These are phyloP conservation scores for Colletotrichum shisoi DNA, from an alignment of 2,329 filamentous ascomycete genomes.

Conservation along the genomic window DNA sequence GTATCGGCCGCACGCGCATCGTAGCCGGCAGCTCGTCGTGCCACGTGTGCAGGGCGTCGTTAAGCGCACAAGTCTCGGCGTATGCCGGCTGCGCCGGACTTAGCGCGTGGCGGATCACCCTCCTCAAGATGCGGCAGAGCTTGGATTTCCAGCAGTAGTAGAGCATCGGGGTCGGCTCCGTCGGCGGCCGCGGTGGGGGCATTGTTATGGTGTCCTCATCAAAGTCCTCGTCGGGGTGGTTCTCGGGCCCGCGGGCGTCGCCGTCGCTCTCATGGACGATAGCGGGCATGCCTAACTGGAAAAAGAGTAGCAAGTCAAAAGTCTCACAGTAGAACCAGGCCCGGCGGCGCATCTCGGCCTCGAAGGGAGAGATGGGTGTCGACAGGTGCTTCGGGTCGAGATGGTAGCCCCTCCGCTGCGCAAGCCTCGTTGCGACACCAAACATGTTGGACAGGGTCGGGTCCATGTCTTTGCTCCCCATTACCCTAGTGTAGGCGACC, in stretches of 20 bases:
- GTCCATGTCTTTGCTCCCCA: constrained; percentile 53
- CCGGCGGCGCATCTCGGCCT: constrained; percentile 61
- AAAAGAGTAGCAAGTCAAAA: constrained; percentile 59
- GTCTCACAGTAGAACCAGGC: constrained; percentile 59
- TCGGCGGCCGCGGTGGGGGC: constrained; percentile 53
- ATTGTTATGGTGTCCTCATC: constrained; percentile 55
- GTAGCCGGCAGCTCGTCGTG: constrained; percentile 51
- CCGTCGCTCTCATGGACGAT: constrained; percentile 58
- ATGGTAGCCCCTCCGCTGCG: constrained; percentile 62
- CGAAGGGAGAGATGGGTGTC: constrained; percentile 55
- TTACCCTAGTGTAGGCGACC: constrained; percentile 54
- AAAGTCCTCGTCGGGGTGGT: constrained; percentile 61
- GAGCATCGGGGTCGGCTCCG: constrained; percentile 55
- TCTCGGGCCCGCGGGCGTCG: constrained; percentile 57
- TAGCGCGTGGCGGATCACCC: constrained; percentile 54
- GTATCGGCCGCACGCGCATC: constrained; percentile 53
- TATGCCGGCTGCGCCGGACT: constrained; percentile 51
- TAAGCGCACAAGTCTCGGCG: constrained; percentile 47
- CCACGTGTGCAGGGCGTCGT: constrained; percentile 53
- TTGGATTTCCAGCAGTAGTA: constrained; percentile 55
- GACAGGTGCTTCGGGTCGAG: constrained; percentile 56
- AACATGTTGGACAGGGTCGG: constrained; percentile 58
- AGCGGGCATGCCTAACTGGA: constrained; percentile 62
- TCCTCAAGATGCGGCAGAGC: constrained; percentile 55
- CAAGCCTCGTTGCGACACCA: constrained; percentile 57